Percentiles rank a stretch among this genome's conserved stretches.
These are phyloP conservation scores for Wickerhamomyces tratensis DNA, from an alignment of 805 yeast genomes.

Conservation along the genomic window DNA sequence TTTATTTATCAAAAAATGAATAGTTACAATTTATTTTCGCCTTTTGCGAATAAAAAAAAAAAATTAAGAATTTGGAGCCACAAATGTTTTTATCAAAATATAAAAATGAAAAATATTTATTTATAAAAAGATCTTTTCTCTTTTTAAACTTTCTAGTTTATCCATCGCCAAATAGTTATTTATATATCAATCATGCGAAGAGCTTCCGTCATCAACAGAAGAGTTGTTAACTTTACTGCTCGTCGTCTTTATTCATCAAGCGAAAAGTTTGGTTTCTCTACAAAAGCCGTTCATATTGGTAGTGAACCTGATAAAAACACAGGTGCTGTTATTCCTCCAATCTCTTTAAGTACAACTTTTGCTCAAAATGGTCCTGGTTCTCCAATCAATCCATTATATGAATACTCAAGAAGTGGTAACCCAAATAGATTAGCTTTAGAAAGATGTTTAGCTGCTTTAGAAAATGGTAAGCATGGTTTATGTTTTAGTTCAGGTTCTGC, in stretches of 20 bases:
- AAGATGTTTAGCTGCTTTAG: slow-evolving; percentile 68
- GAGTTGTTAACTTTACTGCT: not conserved
- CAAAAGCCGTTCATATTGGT: slow-evolving; percentile 81
- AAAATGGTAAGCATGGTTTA: slow-evolving; percentile 63
- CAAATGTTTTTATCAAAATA: too few relatives aligned
- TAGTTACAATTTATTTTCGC: too few relatives aligned
- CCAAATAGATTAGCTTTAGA: slow-evolving; percentile 84
- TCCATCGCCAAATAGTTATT: not conserved
- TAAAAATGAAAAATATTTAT: too few relatives aligned
- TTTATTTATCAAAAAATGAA: too few relatives aligned
- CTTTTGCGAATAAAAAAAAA: too few relatives aligned
- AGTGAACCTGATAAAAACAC: slow-evolving; percentile 59
- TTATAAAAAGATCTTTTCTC: not conserved
- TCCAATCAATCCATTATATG: slow-evolving; percentile 64
- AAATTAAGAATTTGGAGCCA: too few relatives aligned
- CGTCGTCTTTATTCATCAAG: not conserved
- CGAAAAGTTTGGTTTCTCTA: slow-evolving; percentile 37
- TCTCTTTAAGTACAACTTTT: slow-evolving; percentile 77
- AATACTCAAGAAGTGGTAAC: slow-evolving; percentile 77
- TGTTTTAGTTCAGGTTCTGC: slow-evolving; percentile 87
- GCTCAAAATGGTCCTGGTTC: slow-evolving; percentile 70
- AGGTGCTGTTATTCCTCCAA: slow-evolving; percentile 83
- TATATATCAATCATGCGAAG: not conserved
- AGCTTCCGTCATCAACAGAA: not conserved
- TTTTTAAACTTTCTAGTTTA: too few relatives aligned